A percentile compares a stretch with the other conserved stretches of the same genome.
Conservation (phyloP, 164 flowering plant genomes). For the Stephania yunnanensis region DNA sequence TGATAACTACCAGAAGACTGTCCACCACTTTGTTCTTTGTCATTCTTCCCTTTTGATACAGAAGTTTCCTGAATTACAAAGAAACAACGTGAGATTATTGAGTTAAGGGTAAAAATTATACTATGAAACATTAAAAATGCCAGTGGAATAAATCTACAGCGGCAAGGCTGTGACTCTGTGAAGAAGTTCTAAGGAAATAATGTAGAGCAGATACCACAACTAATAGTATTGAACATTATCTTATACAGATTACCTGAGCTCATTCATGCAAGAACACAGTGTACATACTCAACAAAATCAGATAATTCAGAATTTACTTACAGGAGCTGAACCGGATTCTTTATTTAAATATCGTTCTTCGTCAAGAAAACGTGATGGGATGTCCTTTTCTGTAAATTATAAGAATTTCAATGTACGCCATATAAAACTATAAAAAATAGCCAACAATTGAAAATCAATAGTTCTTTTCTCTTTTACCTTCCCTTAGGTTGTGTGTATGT, state of each 20-base stretch:
- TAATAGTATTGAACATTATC: not conserved
- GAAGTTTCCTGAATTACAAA: conserved; percentile 40
- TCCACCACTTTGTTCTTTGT: conserved; percentile 27
- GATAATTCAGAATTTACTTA: conserved; percentile 27
- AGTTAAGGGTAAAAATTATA: too few species aligned
- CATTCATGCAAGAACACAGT: not conserved
- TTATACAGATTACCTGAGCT: not conserved
- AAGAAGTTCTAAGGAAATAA: not conserved
- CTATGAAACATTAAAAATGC: not conserved
- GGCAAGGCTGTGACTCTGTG: not conserved
- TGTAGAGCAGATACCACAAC: not conserved
- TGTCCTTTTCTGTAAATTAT: conserved; percentile 68
- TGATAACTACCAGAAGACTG: conserved; percentile 51
- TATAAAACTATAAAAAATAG: not conserved
- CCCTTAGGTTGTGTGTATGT: too few species aligned
- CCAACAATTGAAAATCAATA: not conserved
- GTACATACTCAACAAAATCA: not conserved
- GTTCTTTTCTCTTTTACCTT: too few species aligned
- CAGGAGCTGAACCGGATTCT: conserved; percentile 56
- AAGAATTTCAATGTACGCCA: not conserved
- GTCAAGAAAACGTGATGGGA: conserved; percentile 67
- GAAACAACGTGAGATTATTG: not conserved
- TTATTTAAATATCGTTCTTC: conserved; percentile 62
- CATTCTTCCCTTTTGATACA: conserved; percentile 31
- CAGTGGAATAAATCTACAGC: not conserved